Conservation (phyloP, 257 asterid genomes). For the Parsonsia alboflavescens region DNA sequence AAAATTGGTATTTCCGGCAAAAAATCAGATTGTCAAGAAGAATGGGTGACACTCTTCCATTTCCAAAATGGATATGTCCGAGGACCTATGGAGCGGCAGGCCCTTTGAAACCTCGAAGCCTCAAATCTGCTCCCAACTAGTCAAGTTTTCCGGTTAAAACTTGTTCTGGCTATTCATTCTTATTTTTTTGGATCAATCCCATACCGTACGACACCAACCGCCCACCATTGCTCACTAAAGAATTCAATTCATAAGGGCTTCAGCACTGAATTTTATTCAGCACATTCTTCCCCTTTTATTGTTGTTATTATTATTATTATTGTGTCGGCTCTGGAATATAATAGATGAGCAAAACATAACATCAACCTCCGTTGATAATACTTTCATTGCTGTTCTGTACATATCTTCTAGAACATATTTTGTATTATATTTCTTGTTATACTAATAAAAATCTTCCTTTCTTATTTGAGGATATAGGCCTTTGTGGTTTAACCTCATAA, state of each 20-base stretch:
- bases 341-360: too few relatives aligned
- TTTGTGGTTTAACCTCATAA: too few relatives aligned
- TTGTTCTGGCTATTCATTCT: background rate
- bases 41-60: slow-evolving; percentile 1
- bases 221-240: background rate
- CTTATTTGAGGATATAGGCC: too few relatives aligned
- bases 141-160: background rate
- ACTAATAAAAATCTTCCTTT: too few relatives aligned
- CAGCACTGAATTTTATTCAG: too few relatives aligned
- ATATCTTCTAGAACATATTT: too few relatives aligned
- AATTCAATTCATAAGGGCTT: background rate
- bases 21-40: slow-evolving; percentile 9
- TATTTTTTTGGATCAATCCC: background rate
- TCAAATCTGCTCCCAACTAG: background rate
- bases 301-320: too few relatives aligned
- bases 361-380: too few relatives aligned
- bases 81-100: background rate
- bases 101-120: background rate
- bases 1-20: background rate
- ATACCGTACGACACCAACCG: slow-evolving; percentile 8
- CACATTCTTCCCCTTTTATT: too few relatives aligned
- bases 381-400: too few relatives aligned
- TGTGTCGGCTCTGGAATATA: too few relatives aligned
- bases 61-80: slow-evolving; percentile 6
- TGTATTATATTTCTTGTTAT: too few relatives aligned